Conservation (phyloP, 805 yeast species). For the Starmerella floris region DNA sequence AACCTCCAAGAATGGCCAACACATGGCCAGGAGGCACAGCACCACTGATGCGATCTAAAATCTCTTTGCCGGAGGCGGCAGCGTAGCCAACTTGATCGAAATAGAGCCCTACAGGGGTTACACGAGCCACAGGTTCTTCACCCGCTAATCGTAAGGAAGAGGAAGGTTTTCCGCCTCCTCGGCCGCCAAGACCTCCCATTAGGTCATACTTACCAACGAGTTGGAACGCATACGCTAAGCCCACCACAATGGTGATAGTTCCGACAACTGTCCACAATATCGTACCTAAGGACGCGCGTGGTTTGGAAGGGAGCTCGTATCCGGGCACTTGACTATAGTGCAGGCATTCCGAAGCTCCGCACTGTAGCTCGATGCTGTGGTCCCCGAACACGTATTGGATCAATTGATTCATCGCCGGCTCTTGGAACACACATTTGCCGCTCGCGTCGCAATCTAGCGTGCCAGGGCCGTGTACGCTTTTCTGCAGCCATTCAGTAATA, state of each 20-base stretch:
- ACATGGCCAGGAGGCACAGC: conserved; percentile 75
- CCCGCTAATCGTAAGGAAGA: conserved; percentile 8
- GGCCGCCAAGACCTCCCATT: background rate
- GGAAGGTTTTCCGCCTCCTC: background rate
- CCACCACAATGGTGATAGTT: conserved; percentile 17
- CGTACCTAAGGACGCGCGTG: conserved; percentile 21
- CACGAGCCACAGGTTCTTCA: conserved; percentile 14
- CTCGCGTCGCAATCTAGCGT: conserved; percentile 65
- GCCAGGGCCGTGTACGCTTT: conserved; percentile 87
- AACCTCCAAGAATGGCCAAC: conserved; percentile 94
- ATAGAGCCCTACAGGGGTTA: conserved; percentile 51
- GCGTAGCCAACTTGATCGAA: conserved; percentile 59
- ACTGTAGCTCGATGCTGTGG: conserved; percentile 65
- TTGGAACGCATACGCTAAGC: conserved; percentile 2
- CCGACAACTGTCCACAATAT: conserved; percentile 20
- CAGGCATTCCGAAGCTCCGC: conserved; percentile 80
- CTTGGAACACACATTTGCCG: conserved; percentile 65
- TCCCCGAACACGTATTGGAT: conserved; percentile 92
- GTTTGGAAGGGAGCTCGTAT: conserved; percentile 48
- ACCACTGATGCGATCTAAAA: conserved; percentile 59
- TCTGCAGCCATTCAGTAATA: conserved; percentile 79
- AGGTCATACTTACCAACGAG: background rate
- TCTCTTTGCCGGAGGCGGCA: conserved; percentile 36
- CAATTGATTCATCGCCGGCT: conserved; percentile 90
- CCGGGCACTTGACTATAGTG: conserved; percentile 92